These are phyloP conservation scores for Prosopis cineraria DNA, from an alignment of 306 rosid genomes.

Conservation along the genomic window DNA sequence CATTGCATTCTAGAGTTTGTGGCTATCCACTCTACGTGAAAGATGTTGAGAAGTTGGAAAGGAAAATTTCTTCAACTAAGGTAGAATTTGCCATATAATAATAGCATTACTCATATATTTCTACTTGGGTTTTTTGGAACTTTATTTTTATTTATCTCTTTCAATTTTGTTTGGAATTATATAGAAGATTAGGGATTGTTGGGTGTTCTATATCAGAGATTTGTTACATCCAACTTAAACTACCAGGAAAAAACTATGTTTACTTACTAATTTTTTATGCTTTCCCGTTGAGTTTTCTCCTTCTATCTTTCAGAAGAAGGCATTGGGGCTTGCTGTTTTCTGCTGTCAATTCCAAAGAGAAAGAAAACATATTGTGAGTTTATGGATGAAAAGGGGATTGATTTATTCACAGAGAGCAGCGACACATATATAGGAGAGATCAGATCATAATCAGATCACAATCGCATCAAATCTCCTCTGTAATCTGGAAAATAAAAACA, in stretches of 20 bases:
- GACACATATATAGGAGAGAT: too few species aligned
- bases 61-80: slow-evolving; percentile 60
- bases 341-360: not conserved
- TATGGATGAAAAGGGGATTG: too few species aligned
- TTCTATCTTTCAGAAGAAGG: not conserved
- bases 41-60: slow-evolving; percentile 60
- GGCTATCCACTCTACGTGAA: slow-evolving; percentile 63
- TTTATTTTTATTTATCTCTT: not conserved
- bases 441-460: too few species aligned
- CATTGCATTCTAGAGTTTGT: slow-evolving; percentile 63
- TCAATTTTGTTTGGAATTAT: not conserved
- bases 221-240: not conserved
- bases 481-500: too few species aligned
- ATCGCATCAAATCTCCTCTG: too few species aligned
- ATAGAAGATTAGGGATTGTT: not conserved
- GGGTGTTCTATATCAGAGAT: slow-evolving; percentile 3
- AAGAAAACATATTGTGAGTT: too few species aligned
- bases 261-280: not conserved
- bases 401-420: too few species aligned
- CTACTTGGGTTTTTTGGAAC: not conserved
- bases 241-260: not conserved
- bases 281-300: not conserved
- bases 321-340: not conserved
- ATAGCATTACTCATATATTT: slow-evolving; percentile 6
- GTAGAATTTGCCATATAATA: slow-evolving; percentile 40